Evolutionary conservation across 495 filamentous ascomycete genomes (phyloP), one percentile per base, ranked within the genome.

Genomic region (Penicillium crystallinum): DNA sequence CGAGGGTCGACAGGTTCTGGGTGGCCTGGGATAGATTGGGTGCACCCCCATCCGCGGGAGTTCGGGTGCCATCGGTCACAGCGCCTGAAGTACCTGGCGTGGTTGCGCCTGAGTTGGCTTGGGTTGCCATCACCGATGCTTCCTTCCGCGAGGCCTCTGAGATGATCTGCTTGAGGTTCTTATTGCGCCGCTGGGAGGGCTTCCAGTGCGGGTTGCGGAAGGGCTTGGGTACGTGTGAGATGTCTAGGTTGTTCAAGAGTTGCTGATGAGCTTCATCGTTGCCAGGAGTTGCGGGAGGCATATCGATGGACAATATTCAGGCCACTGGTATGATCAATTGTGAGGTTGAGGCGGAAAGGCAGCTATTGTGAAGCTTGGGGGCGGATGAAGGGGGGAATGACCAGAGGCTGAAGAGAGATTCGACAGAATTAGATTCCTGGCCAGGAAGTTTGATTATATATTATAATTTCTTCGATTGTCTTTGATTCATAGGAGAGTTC

Each of bases 161-260:
- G 54, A 98, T 78, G 52, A 97, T 90, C 64, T 95, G 89, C 70
- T 97, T 97, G 70, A 97, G 85, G 63, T 95, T 96, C 75, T 97
- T 97, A 77, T 97, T 97, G 67, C 93, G 90, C 12, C 93, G 90
- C 68, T 90, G 87, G 50, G 91, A 87, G 15, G 95, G 88, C 55
- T 85, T 89, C 92, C 92, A 98, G 63, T 83, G 69, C 0, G 85
- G 74, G 63, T 90, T 95, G 57, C 93, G 90, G 77, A 95, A 97
- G 49, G 82, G 87, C 66, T 91, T 90, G 21, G 79, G 85, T 62
- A 89, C 78, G 15, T 81, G 76, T 53, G 90, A 84, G 58, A 96
- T 87, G 70, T 98, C 93, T 52, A 97, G 87, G 55, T 84, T 68
- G 65, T 96, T 89, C 43, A 98, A 84, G 34, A 96, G 74, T 39